Evolutionary conservation across 441 rosid species (phyloP), one percentile per base, ranked within the genome.

Genomic region (Biscutella laevigata): DNA sequence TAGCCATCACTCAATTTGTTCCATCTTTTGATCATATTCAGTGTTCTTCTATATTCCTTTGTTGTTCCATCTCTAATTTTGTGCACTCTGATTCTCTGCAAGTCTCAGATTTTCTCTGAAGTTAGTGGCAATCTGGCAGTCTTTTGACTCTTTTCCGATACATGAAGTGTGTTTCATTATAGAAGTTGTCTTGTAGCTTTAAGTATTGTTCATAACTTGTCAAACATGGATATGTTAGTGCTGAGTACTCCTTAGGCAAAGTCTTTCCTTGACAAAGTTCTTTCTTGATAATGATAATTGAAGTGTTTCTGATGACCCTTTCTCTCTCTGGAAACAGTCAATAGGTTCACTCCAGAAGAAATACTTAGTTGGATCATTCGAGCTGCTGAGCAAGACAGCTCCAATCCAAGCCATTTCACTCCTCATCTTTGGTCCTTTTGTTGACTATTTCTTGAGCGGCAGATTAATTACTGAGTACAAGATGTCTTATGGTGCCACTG

Each of bases 371-470:
- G 96, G 95, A 66, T 91, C 98, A 9, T 91, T 91, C 55, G 96
- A 91, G 67, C 72, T 91, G 74, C 74, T 91, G 49, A 91, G 96
- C 65, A 85, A 73, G 71, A 91, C 96, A 6, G 98, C 98, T 65
- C 98, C 98, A 24, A 91, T 91, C 61, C 98, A 91, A 81, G 96
- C 95, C 16, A 7, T 81, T 34, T 91, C 94, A 35, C 98, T 91
- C 24, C 86, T 91, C 53, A 41, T 85, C 26, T 51, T 91, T 25
- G 98, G 98, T 62, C 98, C 98, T 14, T 83, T 84, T 36, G 61
- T 81, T 34, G 98, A 91, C 49, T 84, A 80, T 74, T 74, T 16
- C 71, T 86, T 91, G 46, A 76, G 64, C 12, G 88, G 86, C 25
- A 83, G 73, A 47, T 76, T 82, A 43, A 52, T 91, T 28, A 48